Evolutionary conservation across 768 basidiomycete species (phyloP).

Genomic region (Ramaria sp.): DNA sequence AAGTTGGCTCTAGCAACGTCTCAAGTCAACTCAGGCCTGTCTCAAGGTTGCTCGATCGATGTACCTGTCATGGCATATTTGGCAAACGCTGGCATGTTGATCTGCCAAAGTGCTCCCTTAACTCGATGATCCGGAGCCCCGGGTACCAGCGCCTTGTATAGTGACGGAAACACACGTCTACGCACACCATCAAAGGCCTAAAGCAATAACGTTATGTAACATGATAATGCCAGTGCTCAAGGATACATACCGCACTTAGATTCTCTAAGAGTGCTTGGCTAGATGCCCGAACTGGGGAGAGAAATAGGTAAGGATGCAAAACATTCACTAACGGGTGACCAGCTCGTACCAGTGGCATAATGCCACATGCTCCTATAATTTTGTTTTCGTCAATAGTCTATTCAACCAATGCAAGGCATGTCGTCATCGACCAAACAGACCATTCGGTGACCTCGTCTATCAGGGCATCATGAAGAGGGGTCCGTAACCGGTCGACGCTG

Average conservation of each 20-base stretch:
- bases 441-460: constrained; percentile 67
- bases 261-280: constrained; percentile 40
- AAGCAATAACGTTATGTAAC: background rate
- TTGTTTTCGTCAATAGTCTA: background rate
- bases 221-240: background rate
- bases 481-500: constrained; percentile 54
- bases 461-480: constrained; percentile 45
- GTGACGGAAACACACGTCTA: constrained; percentile 44
- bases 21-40: constrained; percentile 15
- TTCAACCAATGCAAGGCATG: background rate
- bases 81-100: constrained; percentile 57
- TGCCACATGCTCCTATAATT: constrained; percentile 40
- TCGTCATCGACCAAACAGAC: constrained; percentile 24
- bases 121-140: constrained; percentile 81
- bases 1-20: constrained; percentile 43
- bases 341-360: constrained; percentile 40
- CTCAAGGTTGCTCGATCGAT: background rate
- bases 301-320: constrained; percentile 15
- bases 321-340: background rate
- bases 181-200: constrained; percentile 63
- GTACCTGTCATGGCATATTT: constrained; percentile 28
- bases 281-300: constrained; percentile 29
- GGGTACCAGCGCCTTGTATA: constrained; percentile 49
- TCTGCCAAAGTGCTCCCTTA: constrained; percentile 81
- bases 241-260: constrained; percentile 32